Evolutionary conservation across 768 basidiomycete species (phyloP).

Genomic region (Auricularia sp.): DNA sequence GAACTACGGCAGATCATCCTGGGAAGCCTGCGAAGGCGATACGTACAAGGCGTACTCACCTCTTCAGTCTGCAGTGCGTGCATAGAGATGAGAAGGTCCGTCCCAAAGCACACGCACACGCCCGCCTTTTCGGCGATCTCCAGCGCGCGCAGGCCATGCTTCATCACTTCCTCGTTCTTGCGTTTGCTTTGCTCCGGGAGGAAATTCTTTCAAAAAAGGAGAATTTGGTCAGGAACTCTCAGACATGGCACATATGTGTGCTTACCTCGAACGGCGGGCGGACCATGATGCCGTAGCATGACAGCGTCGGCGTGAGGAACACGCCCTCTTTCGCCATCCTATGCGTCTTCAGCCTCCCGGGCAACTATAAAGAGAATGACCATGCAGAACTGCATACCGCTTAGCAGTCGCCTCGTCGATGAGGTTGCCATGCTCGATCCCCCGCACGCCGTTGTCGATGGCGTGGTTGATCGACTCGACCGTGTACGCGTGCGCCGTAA

Average conservation of each 20-base stretch:
- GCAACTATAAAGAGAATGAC: background rate
- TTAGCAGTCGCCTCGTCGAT: constrained; percentile 30
- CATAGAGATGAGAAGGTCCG: constrained; percentile 42
- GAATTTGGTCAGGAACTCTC: too few relatives aligned
- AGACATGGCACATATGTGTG: background rate
- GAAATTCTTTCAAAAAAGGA: constrained; percentile 15
- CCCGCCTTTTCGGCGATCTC: constrained; percentile 32
- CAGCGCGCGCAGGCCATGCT: constrained; percentile 30
- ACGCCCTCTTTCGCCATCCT: constrained; percentile 32
- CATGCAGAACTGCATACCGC: constrained; percentile 14
- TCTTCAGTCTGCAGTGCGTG: constrained; percentile 51
- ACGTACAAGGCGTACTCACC: background rate
- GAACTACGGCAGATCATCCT: constrained; percentile 17
- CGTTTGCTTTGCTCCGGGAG: constrained; percentile 27
- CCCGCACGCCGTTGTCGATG: constrained; percentile 33
- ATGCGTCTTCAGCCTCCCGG: background rate
- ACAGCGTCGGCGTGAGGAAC: constrained; percentile 35
- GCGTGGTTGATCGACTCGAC: constrained; percentile 34
- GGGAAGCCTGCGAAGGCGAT: background rate
- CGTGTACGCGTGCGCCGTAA: constrained; percentile 27
- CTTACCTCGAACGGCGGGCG: constrained; percentile 29
- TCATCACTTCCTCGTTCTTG: constrained; percentile 35
- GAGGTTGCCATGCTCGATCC: constrained; percentile 40
- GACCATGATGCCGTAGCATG: constrained; percentile 34
- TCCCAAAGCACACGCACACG: constrained; percentile 31